Evolutionary conservation across 176 grass and related monocot species (phyloP), one percentile per base, ranked within the genome.

Genomic region (Typha latifolia): DNA sequence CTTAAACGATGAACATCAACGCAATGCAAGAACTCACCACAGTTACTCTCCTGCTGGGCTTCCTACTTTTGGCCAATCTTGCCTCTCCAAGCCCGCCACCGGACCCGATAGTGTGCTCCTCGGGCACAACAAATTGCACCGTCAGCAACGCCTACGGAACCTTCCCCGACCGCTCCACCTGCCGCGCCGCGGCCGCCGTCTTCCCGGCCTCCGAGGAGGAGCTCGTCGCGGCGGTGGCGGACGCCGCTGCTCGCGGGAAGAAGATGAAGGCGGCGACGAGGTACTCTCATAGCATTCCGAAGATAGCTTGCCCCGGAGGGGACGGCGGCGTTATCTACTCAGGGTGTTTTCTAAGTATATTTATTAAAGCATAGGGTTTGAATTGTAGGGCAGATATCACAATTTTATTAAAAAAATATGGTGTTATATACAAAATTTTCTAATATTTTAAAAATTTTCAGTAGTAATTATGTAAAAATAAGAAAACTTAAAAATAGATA

Each of bases 241-340:
- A 29, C 50, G 80, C 78, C 24, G 37, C 74, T 0, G 71, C 83
- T 16, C 32, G 32, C 12, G 20, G 52, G 19, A 75, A 31, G 16
- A 90, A 95, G 78, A 69, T 90, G 91, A 84, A 87, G 81, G 86
- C 66, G 6, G 23, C 67, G 10, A 87, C 90, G 0, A 61, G 74
- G 20, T 82, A 82, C 84, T 82, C 90, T 16, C 83, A 90, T 61
- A 95, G 86, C 75, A 80, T 90, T 24, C 77, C 83, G 47, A 83
- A 66, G 78, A 70, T 95, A 55, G 80, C 81, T 1, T 90, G 90
- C 64, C 86, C 91, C 6, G 91, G 86, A 12, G 51, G 4, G 14
- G 51, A 72, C 32, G 51, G 24, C 32, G 81, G 90, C 11, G 64
- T 95, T 20, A 51, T 77, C 62, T n/a, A n/a, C n/a, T n/a, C n/a